These are phyloP conservation scores for Cnidoscolus chayamansa DNA, from an alignment of 441 rosid species.

Conservation along the genomic window DNA sequence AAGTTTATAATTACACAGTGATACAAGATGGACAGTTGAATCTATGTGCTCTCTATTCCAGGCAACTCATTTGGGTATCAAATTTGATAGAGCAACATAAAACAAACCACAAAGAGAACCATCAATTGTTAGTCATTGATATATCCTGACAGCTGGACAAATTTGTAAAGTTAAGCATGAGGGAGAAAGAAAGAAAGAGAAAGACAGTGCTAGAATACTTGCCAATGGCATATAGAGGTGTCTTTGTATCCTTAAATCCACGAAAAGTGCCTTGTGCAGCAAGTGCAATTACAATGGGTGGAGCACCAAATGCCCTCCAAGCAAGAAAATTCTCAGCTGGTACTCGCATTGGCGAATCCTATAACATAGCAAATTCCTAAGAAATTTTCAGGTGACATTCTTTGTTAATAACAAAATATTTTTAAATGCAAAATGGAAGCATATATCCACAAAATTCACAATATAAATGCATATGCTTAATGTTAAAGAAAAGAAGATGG, in stretches of 20 bases:
- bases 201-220: constrained; percentile 43
- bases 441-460: constrained; percentile 6
- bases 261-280: constrained; percentile 97
- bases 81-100: neutral
- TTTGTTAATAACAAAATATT: constrained; percentile 9
- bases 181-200: constrained; percentile 15
- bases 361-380: constrained; percentile 13
- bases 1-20: neutral
- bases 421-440: neutral
- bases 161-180: constrained; percentile 9
- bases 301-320: constrained; percentile 86
- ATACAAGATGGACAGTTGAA: neutral
- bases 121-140: neutral
- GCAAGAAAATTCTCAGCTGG: constrained; percentile 82
- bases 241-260: constrained; percentile 89
- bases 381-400: constrained; percentile 16
- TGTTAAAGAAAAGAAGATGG: neutral
- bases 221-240: constrained; percentile 91
- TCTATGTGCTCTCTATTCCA: constrained; percentile 5
- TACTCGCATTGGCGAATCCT: constrained; percentile 89
- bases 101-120: neutral
- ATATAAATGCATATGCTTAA: neutral
- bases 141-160: neutral
- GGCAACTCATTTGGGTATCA: neutral
- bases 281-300: constrained; percentile 86